Conservation (phyloP, 805 yeast species). For the Wickerhamiella brachini region DNA sequence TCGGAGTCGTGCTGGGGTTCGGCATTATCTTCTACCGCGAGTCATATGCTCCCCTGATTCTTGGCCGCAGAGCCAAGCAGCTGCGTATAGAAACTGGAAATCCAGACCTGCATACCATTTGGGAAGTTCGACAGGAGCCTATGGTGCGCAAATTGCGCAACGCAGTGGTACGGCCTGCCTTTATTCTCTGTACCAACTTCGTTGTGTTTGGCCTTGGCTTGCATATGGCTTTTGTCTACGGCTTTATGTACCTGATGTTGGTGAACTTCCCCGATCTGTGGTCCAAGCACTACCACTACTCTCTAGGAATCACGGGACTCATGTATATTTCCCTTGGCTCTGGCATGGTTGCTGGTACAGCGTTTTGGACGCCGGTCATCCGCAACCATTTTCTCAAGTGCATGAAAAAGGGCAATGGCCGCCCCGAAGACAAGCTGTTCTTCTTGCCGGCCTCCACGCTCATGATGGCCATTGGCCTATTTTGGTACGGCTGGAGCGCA, state of each 20-base stretch:
- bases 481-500: constrained; percentile 67
- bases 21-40: constrained; percentile 39
- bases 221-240: constrained; percentile 53
- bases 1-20: constrained; percentile 33
- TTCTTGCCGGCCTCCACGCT: constrained; percentile 37
- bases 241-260: constrained; percentile 50
- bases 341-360: constrained; percentile 39
- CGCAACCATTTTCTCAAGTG: constrained; percentile 27
- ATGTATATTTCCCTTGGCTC: constrained; percentile 45
- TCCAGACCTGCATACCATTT: constrained; percentile 41
- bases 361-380: constrained; percentile 34
- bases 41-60: constrained; percentile 44
- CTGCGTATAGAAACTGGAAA: constrained; percentile 45
- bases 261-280: constrained; percentile 46
- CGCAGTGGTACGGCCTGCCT: constrained; percentile 46
- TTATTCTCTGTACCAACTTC: constrained; percentile 41
- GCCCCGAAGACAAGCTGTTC: constrained; percentile 50
- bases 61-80: constrained; percentile 32
- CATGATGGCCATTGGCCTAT: constrained; percentile 42
- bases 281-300: constrained; percentile 33
- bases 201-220: constrained; percentile 50
- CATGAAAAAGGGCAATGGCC: constrained; percentile 32
- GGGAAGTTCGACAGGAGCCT: constrained; percentile 27
- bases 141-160: constrained; percentile 20
- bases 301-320: constrained; percentile 38